Conservation (phyloP, 2,329 filamentous ascomycete genomes). For the Colletotrichum noveboracense region DNA sequence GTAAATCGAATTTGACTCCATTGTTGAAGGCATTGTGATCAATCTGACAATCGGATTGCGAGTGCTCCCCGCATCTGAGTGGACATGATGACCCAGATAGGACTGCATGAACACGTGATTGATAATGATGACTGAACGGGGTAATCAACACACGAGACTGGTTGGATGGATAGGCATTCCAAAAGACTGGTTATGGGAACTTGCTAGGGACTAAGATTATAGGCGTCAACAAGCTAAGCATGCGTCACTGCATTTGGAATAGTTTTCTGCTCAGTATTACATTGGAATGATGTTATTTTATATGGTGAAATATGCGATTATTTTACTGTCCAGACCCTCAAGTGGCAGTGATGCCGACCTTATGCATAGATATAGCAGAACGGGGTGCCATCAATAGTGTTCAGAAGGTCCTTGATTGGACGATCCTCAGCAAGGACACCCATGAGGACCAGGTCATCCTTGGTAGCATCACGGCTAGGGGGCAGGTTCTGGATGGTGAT, state of each 20-base stretch:
- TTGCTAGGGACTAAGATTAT: neutral
- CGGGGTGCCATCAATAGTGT: slow-evolving; percentile 33
- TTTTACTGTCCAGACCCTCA: fast-evolving
- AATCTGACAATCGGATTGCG: neutral
- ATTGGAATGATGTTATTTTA: fast-evolving
- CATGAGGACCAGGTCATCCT: slow-evolving; percentile 30
- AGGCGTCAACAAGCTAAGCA: neutral
- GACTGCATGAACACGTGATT: neutral
- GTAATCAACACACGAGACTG: neutral
- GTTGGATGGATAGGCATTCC: neutral
- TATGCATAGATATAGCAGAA: slow-evolving; percentile 37
- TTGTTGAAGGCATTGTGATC: neutral
- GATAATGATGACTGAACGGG: neutral
- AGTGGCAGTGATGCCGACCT: fast-evolving
- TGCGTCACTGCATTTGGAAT: neutral
- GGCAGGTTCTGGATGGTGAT: slow-evolving; percentile 25
- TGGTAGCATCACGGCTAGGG: slow-evolving; percentile 25
- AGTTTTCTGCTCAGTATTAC: neutral
- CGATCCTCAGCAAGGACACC: slow-evolving; percentile 26
- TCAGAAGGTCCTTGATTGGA: slow-evolving; percentile 37
- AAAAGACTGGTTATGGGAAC: neutral
- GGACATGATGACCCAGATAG: neutral
- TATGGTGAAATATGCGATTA: fast-evolving
- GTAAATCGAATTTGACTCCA: neutral
- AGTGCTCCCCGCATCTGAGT: neutral